Percentiles rank a stretch among this genome's conserved stretches.
Conservation (phyloP, 352 stramenopile genomes). For the Phytophthora vignae region DNA sequence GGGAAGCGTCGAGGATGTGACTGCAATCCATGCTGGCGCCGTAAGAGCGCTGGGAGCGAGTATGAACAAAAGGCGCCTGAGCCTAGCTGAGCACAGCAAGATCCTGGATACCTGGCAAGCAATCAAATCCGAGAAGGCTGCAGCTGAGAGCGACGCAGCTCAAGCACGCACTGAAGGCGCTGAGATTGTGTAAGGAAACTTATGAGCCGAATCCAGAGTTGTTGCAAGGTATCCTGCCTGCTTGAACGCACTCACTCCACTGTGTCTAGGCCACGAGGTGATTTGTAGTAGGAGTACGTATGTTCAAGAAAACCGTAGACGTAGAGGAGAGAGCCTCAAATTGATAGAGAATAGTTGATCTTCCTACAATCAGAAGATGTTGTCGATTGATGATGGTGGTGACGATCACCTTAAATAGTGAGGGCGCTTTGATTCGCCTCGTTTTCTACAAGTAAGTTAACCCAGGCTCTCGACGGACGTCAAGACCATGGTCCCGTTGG, state of each 20-base stretch:
- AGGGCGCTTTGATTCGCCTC: not conserved
- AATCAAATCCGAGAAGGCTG: constrained; percentile 22
- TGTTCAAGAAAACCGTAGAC: not conserved
- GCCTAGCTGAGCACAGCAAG: constrained; percentile 19
- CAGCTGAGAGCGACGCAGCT: constrained; percentile 3
- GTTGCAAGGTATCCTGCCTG: too few relatives aligned
- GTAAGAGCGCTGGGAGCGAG: constrained; percentile 25
- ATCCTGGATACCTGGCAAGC: constrained; percentile 32
- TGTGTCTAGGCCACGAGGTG: too few relatives aligned
- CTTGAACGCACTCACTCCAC: too few relatives aligned
- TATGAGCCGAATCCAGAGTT: not conserved
- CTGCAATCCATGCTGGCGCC: constrained; percentile 49
- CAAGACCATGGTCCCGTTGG: constrained; percentile 26
- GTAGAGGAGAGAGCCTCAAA: constrained; percentile 3
- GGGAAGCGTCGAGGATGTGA: constrained; percentile 42
- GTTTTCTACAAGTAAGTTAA: constrained; percentile 26
- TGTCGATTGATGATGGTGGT: constrained; percentile 3
- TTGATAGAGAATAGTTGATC: constrained; percentile 12
- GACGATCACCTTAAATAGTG: constrained; percentile 31
- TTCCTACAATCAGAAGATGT: constrained; percentile 30
- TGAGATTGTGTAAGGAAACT: constrained; percentile 5
- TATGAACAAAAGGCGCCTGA: constrained; percentile 33
- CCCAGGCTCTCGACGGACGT: constrained; percentile 36
- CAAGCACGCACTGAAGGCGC: not conserved
- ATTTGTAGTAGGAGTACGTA: not conserved